Conservation (phyloP, 2,329 filamentous ascomycete genomes). For the Penicillium sp. region DNA sequence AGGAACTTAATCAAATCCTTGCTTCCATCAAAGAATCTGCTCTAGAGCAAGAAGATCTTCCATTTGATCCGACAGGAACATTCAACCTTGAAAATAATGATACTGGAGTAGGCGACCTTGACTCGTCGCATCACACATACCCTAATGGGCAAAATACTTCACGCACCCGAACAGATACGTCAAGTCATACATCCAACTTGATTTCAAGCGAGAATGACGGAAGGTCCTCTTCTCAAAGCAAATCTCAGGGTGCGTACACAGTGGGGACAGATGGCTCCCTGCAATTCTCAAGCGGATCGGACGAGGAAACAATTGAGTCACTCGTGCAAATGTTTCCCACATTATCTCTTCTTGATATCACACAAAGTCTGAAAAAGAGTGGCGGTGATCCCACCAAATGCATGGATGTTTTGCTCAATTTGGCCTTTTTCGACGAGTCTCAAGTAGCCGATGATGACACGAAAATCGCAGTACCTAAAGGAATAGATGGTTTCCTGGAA, state of each 20-base stretch:
- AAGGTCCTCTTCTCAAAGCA: constrained; percentile 7
- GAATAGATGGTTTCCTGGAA: constrained; percentile 77
- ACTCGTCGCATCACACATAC: constrained; percentile 15
- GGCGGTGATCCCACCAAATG: constrained; percentile 66
- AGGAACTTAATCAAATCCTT: constrained; percentile 59
- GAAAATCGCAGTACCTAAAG: constrained; percentile 56
- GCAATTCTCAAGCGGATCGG: constrained; percentile 27
- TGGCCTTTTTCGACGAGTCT: constrained; percentile 71
- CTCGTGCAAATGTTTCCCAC: constrained; percentile 71
- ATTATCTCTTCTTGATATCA: constrained; percentile 64
- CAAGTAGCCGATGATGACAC: constrained; percentile 51
- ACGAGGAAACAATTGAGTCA: constrained; percentile 61
- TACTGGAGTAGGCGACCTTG: constrained; percentile 19
- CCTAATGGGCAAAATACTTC: constrained; percentile 23
- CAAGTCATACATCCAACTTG: constrained; percentile 49
- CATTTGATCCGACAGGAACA: constrained; percentile 75
- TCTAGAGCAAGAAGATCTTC: constrained; percentile 63
- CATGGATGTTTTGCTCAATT: constrained; percentile 77
- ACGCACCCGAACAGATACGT: constrained; percentile 50
- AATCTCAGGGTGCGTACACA: constrained; percentile 24
- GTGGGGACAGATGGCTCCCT: constrained; percentile 29
- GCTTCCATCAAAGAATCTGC: constrained; percentile 65
- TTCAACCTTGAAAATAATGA: constrained; percentile 44
- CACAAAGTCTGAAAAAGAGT: constrained; percentile 64
- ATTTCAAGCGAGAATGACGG: constrained; percentile 36